These are phyloP conservation scores for Penicillium angulare DNA, from an alignment of 495 filamentous ascomycete genomes.

Conservation along the genomic window DNA sequence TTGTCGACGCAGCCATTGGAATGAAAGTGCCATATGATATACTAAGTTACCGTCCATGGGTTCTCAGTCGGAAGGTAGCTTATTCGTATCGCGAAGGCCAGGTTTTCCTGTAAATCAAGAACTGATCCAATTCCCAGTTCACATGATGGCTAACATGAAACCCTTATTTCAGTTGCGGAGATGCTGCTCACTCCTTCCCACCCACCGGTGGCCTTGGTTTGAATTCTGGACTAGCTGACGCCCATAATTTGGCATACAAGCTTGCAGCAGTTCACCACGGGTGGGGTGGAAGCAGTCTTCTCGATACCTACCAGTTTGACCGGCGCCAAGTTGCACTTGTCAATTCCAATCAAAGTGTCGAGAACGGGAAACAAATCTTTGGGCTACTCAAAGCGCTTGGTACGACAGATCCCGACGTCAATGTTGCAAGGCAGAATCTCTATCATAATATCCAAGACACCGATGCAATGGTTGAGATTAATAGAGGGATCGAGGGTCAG, in stretches of 20 bases:
- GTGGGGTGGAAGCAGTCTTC: constrained; percentile 11
- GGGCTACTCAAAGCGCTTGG: constrained; percentile 30
- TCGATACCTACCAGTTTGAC: constrained; percentile 27
- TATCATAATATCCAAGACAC: constrained; percentile 26
- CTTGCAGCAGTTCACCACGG: constrained; percentile 22
- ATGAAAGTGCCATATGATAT: constrained; percentile 33
- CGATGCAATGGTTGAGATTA: constrained; percentile 14
- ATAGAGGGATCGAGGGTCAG: constrained; percentile 32
- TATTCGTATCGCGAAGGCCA: constrained; percentile 27
- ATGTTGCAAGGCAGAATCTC: constrained; percentile 24
- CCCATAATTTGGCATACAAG: constrained; percentile 31
- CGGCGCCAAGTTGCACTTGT: constrained; percentile 32
- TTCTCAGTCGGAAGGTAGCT: constrained; percentile 39
- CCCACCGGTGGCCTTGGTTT: constrained; percentile 31
- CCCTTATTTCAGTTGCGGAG: constrained; percentile 37
- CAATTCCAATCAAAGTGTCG: constrained; percentile 34
- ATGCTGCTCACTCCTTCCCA: constrained; percentile 34
- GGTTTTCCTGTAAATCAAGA: constrained; percentile 36
- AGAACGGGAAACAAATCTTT: constrained; percentile 37
- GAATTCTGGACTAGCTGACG: constrained; percentile 34
- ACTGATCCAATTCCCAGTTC: not conserved
- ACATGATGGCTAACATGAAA: not conserved
- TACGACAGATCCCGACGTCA: constrained; percentile 22
- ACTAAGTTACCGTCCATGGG: constrained; percentile 39
- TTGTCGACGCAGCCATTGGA: constrained; percentile 33